Base-by-base conservation (phyloP, 2,329 filamentous ascomycete species). In the Drechslerella stenobrocha region DNA sequence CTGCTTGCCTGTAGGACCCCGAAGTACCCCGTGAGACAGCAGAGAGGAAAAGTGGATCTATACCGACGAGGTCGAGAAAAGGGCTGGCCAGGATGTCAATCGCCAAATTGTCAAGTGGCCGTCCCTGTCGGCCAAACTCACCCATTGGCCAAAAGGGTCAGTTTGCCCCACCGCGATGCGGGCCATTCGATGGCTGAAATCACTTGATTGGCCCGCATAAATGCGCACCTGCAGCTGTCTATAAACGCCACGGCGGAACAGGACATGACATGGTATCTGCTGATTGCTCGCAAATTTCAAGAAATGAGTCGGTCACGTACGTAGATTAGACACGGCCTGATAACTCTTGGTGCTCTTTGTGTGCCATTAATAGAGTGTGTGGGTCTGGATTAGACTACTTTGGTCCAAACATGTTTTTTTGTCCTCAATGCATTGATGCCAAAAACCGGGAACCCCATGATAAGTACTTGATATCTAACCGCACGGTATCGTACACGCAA, bases 381-480 rank as follows among this genome's bases (percentile, higher is more conserved):
- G n/a, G n/a, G n/a, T n/a, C n/a, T n/a, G n/a, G n/a, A n/a, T n/a
- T n/a, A n/a, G n/a, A n/a, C n/a, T n/a, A n/a, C n/a, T n/a, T n/a
- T n/a, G n/a, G n/a, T n/a, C n/a, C n/a, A n/a, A 42, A 18, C 8
- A 20, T 42, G 37, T 18, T 66, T 65, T 66, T 56, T 48, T 55
- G 57, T 7, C 59, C 37, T 34, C 42, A 28, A 58, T 52, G 50
- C 42, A 20, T 59, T 53, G 59, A 67, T 55, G 63, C 63, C 63
- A 67, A 28, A 58, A 56, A 23, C 52, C 34, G 48, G 26, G 34
- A 63, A 55, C 15, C 47, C 55, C 30, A 30, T 11, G 53, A 67
- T 59, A 56, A n/a, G n/a, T n/a, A n/a, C 24, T 34, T 46, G 63
- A 53, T 66, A 66, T 66, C 52, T 53, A 58, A 48, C 55, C 46